phyloP scores from a whole-genome alignment of 2,329 filamentous ascomycete species.

The Aspergillus phoenicis region DNA sequence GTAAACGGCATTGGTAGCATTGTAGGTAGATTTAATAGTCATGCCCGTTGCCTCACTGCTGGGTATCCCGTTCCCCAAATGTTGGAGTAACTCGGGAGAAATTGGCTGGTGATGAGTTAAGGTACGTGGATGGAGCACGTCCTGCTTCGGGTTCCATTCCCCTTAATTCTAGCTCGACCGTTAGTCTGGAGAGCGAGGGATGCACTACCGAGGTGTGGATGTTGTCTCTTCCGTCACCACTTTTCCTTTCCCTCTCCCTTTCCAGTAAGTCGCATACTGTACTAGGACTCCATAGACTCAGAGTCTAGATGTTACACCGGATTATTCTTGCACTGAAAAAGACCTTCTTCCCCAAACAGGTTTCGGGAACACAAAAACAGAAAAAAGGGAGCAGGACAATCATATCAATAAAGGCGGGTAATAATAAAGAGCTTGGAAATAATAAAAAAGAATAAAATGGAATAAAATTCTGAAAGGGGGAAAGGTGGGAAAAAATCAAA shows the following conservation, averaged over 20 bases:
- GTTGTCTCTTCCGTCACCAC: neutral
- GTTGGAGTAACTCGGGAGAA: neutral
- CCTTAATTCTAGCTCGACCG: slow-evolving; percentile 5
- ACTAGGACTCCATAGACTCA: no score
- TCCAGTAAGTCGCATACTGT: neutral
- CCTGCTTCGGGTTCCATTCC: neutral
- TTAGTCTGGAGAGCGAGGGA: neutral
- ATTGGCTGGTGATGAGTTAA: neutral
- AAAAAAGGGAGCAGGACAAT: neutral
- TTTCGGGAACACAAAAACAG: neutral
- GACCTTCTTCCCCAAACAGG: neutral
- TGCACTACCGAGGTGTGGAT: neutral
- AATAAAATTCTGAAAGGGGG: slow-evolving; percentile 1
- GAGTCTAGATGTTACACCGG: no score
- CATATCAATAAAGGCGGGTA: neutral
- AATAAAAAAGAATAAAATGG: slow-evolving; percentile 8
- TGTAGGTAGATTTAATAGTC: neutral
- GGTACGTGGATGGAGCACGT: neutral
- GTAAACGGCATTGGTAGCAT: neutral
- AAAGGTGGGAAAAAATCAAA: slow-evolving; percentile 11
- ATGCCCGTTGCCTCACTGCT: neutral
- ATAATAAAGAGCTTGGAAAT: neutral
- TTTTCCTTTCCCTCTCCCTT: neutral
- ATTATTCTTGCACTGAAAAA: neutral
- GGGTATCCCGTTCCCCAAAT: neutral